A percentile compares a stretch with the other conserved stretches of the same genome.
These are phyloP conservation scores for Pythium brassicae DNA, from an alignment of 352 stramenopile species.

Conservation along the genomic window DNA sequence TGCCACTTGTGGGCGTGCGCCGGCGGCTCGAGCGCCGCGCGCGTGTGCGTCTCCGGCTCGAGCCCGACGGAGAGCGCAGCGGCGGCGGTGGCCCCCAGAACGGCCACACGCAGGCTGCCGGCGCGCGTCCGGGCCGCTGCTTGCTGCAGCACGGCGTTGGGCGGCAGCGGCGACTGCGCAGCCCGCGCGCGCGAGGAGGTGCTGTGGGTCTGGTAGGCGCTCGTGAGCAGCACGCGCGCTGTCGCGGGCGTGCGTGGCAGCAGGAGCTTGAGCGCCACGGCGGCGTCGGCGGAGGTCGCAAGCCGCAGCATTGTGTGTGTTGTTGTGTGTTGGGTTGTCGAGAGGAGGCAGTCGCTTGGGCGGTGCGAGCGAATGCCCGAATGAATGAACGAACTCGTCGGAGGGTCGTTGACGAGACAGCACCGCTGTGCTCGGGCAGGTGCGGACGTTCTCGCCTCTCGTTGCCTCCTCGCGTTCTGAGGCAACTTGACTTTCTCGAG, in stretches of 20 bases:
- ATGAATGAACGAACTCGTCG: background rate
- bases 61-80: constrained; percentile 42
- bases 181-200: too few species aligned
- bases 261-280: background rate
- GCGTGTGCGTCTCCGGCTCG: constrained; percentile 31
- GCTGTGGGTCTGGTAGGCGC: constrained; percentile 8
- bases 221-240: constrained; percentile 11
- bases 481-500: too few species aligned
- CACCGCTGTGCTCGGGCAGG: too few species aligned
- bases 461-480: too few species aligned
- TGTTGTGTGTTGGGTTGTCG: too few species aligned
- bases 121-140: background rate
- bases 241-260: background rate
- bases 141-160: background rate
- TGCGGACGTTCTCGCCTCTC: too few species aligned
- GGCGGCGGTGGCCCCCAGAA: constrained; percentile 41
- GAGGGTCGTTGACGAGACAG: background rate
- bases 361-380: background rate
- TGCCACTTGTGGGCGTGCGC: constrained; percentile 31
- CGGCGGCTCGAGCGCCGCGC: constrained; percentile 29
- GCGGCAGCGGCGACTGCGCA: background rate
- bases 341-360: background rate
- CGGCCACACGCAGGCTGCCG: constrained; percentile 33
- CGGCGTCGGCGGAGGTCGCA: background rate
- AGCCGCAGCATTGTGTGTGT: constrained; percentile 1